Percentiles rank a stretch among this genome's conserved stretches.
Conservation (phyloP, 2,329 filamentous ascomycete genomes). For the Torrubiellomyces zombiae region DNA sequence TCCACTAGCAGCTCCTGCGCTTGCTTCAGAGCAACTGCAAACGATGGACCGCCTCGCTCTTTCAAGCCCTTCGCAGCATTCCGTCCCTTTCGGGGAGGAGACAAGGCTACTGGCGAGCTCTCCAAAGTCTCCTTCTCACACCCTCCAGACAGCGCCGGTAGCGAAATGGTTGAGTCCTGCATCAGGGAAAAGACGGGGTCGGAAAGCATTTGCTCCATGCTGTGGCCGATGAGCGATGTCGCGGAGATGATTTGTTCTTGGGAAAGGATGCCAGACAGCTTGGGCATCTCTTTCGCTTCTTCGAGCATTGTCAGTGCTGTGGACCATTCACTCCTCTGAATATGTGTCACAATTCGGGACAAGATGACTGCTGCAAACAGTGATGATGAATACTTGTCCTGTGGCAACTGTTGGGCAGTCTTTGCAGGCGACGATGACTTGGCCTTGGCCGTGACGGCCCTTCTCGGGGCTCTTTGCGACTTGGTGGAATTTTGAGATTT, state of each 20-base stretch:
- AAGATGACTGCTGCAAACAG: conserved; percentile 18
- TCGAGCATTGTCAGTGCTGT: conserved; percentile 40
- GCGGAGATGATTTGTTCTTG: conserved; percentile 47
- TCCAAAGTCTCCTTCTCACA: conserved; percentile 23
- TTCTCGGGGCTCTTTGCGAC: conserved; percentile 10
- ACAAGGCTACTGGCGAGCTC: conserved; percentile 17
- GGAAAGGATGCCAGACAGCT: conserved; percentile 19
- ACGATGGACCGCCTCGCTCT: conserved; percentile 18
- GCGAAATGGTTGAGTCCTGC: conserved; percentile 82
- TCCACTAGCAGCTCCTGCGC: conserved; percentile 51
- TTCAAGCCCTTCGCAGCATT: conserved; percentile 13
- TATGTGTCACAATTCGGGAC: conserved; percentile 24
- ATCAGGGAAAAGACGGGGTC: conserved; percentile 81
- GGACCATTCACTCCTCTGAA: conserved; percentile 37
- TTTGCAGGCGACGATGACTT: conserved; percentile 6
- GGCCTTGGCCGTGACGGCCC: conserved; percentile 5
- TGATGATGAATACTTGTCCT: conserved; percentile 19
- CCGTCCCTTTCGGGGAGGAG: conserved; percentile 17
- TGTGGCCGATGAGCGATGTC: conserved; percentile 50
- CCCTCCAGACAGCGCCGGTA: conserved; percentile 46
- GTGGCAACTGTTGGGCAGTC: conserved; percentile 9
- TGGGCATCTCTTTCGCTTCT: conserved; percentile 27
- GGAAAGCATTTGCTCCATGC: conserved; percentile 53
- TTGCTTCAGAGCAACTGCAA: conserved; percentile 42
- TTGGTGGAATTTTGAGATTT: conserved; percentile 10